Evolutionary conservation across 192 early-diverging fungal species (phyloP), one percentile per base, ranked within the genome.

Genomic region (Irineochytrium annulatum): DNA sequence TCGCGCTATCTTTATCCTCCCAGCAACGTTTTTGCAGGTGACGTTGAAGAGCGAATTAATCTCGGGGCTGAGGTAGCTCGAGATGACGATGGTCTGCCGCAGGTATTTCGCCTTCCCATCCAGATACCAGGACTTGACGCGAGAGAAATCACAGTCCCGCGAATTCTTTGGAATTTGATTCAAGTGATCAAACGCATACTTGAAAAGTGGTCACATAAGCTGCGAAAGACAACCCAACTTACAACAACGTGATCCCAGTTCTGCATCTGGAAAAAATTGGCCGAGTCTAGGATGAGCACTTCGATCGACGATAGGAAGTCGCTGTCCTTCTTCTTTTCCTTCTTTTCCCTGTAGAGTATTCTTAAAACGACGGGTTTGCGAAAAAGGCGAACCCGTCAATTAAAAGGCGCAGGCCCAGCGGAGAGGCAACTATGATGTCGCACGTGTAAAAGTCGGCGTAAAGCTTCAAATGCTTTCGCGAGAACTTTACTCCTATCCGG

Each of bases 161-260:
- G 88, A 73, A 61, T 89, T 79, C 59, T 92, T 93, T 2, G 97
- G 95, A 13, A 88, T 94, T 35, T 78, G 55, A 65, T 99, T 97
- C 70, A 95, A 56, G 59, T 91, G 79, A 14, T 88, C 72, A 57
- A 95, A 90, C 3, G 96, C 70, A 53, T 89, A 86, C 78, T 89
- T 70, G 3, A 29, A 1, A 31, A 13, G 13, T 17, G 16, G 16
- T 62, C 58, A 3, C n/a, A 65, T 34, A 17, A 34, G 16, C 3
- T n/a, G 33, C 29, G 31, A 34, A 6, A 43, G n/a, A 34, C 33
- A n/a, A n/a, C n/a, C n/a, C n/a, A n/a, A n/a, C n/a, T 61, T 73
- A 89, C 85, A 71, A 80, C 67, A 34, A 96, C 74, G 60, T 99
- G 94, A 59, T 99, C 95, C 94, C 94, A 99, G 79, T 97, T 99